Base-by-base conservation (phyloP, 2,329 filamentous ascomycete genomes). In the Sclerotinia sclerotiorum region DNA sequence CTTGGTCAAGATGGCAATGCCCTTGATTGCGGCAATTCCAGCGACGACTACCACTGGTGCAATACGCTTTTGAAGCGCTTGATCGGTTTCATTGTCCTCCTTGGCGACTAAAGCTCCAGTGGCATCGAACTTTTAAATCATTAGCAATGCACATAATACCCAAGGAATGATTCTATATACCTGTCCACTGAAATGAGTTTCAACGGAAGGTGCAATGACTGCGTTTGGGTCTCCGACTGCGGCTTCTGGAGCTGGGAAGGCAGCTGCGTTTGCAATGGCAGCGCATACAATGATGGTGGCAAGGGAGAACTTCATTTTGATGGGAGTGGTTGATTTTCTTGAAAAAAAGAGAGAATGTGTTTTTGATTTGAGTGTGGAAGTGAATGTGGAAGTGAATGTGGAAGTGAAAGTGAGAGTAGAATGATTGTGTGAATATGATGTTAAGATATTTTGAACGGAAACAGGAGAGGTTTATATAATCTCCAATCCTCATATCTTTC, bases 281-380 rank as follows among this genome's bases (percentile, higher is more conserved):
- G 19, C 27, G 27, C 21, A 61, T 21, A 44, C 11, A 5, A 61
- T 19, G n/a, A 61, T 11, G 17, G 57, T 61, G 27, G 29, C 3
- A 17, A 15, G 5, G 2, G 44, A 32, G 57, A 61, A 61, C 57
- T 61, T 32, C 57, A 61, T 61, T n/a, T 49, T 61, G 57, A 49
- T 49, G 19, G 21, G n/a, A 19, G 35, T 46, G 8, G 24, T 29
- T 48, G 24, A 19, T n/a, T 32, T 61, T 61, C 29, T 46, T 29
- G 29, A 15, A 8, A 46, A 32, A 48, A 48, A 19, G n/a, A 61
- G 42, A 32, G 27, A n/a, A n/a, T 32, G 42, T 21, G 13, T 27
- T 13, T 58, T 35, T 49, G 19, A 2, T 32, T 39, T 39, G 35
- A 11, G 8, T 39, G 35, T 39, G 35, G 35, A 39, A 39, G 35